phyloP scores from a whole-genome alignment of 2,329 filamentous ascomycete species.

The Aspergillus phoenicis region DNA sequence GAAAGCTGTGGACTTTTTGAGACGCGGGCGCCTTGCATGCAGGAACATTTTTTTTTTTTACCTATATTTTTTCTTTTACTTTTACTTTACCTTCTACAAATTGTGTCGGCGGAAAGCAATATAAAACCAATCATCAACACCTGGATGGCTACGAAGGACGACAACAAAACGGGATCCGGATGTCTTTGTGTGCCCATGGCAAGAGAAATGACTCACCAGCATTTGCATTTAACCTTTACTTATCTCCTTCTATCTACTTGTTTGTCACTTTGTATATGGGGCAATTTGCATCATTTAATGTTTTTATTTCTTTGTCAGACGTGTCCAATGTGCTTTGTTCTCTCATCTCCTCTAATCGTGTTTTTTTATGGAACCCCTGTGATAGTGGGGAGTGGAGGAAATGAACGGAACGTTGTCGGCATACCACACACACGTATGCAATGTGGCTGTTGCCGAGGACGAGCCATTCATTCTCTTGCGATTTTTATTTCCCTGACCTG shows the following conservation, averaged over 20 bases:
- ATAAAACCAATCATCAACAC: slow-evolving; percentile 27
- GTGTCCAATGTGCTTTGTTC: slow-evolving; percentile 20
- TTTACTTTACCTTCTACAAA: slow-evolving; percentile 13
- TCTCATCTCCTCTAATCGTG: slow-evolving; percentile 20
- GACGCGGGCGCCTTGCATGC: slow-evolving; percentile 31
- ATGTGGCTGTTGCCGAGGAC: slow-evolving; percentile 3
- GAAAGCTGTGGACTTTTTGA: slow-evolving; percentile 27
- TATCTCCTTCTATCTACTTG: slow-evolving; percentile 20
- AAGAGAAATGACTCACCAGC: slow-evolving; percentile 42
- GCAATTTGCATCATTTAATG: slow-evolving; percentile 36
- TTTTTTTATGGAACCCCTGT: slow-evolving; percentile 12
- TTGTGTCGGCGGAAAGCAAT: slow-evolving; percentile 28
- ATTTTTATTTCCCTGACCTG: neutral
- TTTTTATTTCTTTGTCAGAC: slow-evolving; percentile 18
- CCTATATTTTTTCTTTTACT: slow-evolving; percentile 15
- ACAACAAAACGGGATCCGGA: slow-evolving; percentile 32
- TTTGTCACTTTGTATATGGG: slow-evolving; percentile 37
- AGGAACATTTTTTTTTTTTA: slow-evolving; percentile 25
- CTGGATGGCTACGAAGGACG: slow-evolving; percentile 41
- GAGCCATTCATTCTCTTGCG: neutral
- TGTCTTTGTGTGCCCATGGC: slow-evolving; percentile 30
- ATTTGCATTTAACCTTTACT: slow-evolving; percentile 35
- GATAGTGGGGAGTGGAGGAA: neutral
- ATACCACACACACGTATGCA: neutral
- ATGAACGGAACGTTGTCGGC: neutral